Evolutionary conservation across 2,329 filamentous ascomycete species (phyloP).

Genomic region (Alternaria tenuissima): DNA sequence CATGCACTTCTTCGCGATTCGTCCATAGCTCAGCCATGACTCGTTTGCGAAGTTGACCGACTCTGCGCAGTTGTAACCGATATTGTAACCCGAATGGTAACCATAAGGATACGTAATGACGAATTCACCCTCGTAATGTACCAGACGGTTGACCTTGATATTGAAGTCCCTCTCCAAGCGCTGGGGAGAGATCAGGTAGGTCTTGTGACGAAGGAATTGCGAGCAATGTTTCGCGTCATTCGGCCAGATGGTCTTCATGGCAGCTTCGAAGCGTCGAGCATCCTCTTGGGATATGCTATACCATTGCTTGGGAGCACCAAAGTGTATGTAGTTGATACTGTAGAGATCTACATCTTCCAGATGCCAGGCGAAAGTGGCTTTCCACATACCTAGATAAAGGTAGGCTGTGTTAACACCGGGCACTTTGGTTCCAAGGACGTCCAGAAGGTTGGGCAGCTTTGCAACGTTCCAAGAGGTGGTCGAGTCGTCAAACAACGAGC

Average conservation of each 20-base stretch:
- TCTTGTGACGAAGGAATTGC: slow-evolving; percentile 97
- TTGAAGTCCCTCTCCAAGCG: slow-evolving; percentile 87
- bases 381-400: slow-evolving; percentile 99
- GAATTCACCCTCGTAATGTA: slow-evolving; percentile 96
- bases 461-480: slow-evolving; percentile 92
- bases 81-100: slow-evolving; percentile 96
- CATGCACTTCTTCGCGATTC: slow-evolving; percentile 95
- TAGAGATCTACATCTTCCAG: slow-evolving; percentile 98
- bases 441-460: slow-evolving; percentile 89
- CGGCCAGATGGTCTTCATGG: slow-evolving; percentile 96
- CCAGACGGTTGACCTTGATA: slow-evolving; percentile 94
- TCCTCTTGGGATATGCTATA: slow-evolving; percentile 98
- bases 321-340: slow-evolving; percentile 99
- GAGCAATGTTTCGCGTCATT: slow-evolving; percentile 94
- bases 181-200: slow-evolving; percentile 92
- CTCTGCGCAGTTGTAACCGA: slow-evolving; percentile 98
- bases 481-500: slow-evolving; percentile 88
- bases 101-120: slow-evolving; percentile 98
- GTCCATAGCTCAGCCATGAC: slow-evolving; percentile 92
- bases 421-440: slow-evolving; percentile 93
- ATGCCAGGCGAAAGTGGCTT: slow-evolving; percentile 99
- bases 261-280: slow-evolving; percentile 87
- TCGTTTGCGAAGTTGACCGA: slow-evolving; percentile 98
- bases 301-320: slow-evolving; percentile 98
- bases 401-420: slow-evolving; percentile 98